Conservation (phyloP, 202 grass and related monocot species). For the Zoysia matrella region DNA sequence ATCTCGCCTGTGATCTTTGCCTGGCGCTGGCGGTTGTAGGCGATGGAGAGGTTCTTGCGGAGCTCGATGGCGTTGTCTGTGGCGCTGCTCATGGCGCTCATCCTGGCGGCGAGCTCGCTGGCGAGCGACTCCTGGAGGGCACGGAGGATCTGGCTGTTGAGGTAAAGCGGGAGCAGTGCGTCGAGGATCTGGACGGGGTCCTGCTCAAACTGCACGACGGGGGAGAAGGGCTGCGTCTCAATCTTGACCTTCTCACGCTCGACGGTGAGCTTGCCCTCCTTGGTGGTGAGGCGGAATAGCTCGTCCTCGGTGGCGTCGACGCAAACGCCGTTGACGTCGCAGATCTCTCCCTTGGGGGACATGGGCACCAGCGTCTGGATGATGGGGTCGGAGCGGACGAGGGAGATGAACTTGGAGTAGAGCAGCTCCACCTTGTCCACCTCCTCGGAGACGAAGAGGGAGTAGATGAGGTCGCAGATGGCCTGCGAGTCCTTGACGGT, state of each 20-base stretch:
- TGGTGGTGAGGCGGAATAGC: constrained; percentile 96
- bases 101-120: constrained; percentile 86
- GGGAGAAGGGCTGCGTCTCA: constrained; percentile 68
- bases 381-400: constrained; percentile 89
- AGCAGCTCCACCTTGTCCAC: constrained; percentile 20
- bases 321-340: constrained; percentile 87
- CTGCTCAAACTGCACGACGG: constrained; percentile 97
- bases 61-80: constrained; percentile 70
- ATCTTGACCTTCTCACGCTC: constrained; percentile 86
- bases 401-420: constrained; percentile 90
- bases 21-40: constrained; percentile 86
- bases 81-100: constrained; percentile 76
- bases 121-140: constrained; percentile 93
- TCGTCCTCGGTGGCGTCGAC: constrained; percentile 89
- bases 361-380: constrained; percentile 96
- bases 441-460: constrained; percentile 75
- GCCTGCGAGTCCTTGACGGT: constrained; percentile 86
- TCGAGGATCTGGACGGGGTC: constrained; percentile 96
- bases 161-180: constrained; percentile 71
- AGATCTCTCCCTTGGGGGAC: constrained; percentile 93
- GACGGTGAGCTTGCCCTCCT: constrained; percentile 87
- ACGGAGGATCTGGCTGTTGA: constrained; percentile 94
- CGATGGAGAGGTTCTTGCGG: constrained; percentile 57
- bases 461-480: constrained; percentile 91
- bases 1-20: constrained; percentile 99